phyloP scores from a whole-genome alignment of 345 rosid genomes.

The Balakata baccata region DNA sequence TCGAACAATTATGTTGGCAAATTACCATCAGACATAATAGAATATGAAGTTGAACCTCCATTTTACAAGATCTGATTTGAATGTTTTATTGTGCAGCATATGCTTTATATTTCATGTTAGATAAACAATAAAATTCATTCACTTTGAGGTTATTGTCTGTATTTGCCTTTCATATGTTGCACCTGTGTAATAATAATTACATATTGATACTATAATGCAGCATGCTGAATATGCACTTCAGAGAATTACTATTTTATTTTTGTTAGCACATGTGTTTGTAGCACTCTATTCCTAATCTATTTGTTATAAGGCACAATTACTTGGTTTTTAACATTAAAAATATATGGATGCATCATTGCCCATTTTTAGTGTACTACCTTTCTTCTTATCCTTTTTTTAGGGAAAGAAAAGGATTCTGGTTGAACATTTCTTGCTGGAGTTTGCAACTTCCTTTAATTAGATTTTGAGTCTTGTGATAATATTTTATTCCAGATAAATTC shows the following conservation, averaged over 20 bases:
- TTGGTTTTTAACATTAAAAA: neutral
- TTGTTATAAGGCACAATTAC: neutral
- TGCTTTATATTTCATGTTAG: neutral
- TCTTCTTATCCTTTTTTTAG: neutral
- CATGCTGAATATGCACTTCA: neutral
- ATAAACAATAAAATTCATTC: neutral
- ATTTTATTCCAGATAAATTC: neutral
- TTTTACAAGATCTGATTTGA: constrained; percentile 75
- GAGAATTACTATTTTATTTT: neutral
- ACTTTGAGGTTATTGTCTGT: neutral
- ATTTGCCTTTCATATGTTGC: neutral
- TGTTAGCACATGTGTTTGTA: neutral
- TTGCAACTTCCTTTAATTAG: neutral
- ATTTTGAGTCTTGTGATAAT: neutral
- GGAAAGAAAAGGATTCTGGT: neutral
- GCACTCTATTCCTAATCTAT: neutral
- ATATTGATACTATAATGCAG: neutral
- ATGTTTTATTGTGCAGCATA: neutral
- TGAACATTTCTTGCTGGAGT: neutral
- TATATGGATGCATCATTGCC: neutral
- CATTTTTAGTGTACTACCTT: neutral
- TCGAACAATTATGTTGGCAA: constrained; percentile 95
- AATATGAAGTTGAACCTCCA: constrained; percentile 81
- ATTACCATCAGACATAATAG: constrained; percentile 84
- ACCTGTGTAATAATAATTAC: neutral